These are phyloP conservation scores for Carallia brachiata DNA, from an alignment of 345 rosid genomes.

Conservation along the genomic window DNA sequence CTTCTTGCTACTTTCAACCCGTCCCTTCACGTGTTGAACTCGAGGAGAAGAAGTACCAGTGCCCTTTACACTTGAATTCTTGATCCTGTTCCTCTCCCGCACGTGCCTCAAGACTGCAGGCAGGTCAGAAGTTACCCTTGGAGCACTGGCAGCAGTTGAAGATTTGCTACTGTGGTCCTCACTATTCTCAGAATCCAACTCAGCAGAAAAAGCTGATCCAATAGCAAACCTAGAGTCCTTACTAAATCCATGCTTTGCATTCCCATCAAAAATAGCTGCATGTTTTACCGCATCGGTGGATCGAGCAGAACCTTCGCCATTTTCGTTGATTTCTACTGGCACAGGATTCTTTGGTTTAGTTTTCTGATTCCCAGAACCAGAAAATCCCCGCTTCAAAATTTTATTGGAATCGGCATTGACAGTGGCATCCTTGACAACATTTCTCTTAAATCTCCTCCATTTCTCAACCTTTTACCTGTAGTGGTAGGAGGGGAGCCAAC, in stretches of 20 bases:
- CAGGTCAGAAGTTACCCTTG: constrained; percentile 45
- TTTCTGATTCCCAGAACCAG: constrained; percentile 42
- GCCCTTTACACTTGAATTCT: constrained; percentile 47
- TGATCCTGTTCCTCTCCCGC: constrained; percentile 42
- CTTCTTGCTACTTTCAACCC: constrained; percentile 61
- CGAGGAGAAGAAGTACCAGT: constrained; percentile 39
- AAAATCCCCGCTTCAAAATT: constrained; percentile 60
- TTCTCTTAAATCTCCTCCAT: constrained; percentile 79
- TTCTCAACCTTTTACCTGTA: constrained; percentile 75
- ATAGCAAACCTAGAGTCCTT: constrained; percentile 50
- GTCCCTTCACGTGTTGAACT: constrained; percentile 49
- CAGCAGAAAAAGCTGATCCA: constrained; percentile 47
- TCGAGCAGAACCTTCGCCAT: constrained; percentile 42
- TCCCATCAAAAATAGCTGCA: constrained; percentile 31
- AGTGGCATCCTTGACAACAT: constrained; percentile 45
- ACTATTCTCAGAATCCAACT: constrained; percentile 57
- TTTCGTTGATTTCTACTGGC: constrained; percentile 34
- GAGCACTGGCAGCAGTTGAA: constrained; percentile 71
- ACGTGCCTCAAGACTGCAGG: constrained; percentile 35
- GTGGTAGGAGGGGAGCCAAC: constrained; percentile 32
- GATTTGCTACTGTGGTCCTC: constrained; percentile 75
- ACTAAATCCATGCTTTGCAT: constrained; percentile 33
- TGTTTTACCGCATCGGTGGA: constrained; percentile 37
- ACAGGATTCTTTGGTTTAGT: constrained; percentile 32
- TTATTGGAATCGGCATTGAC: constrained; percentile 42